phyloP scores from a whole-genome alignment of 805 yeast genomes.

The Kazachstania psychrophila region DNA sequence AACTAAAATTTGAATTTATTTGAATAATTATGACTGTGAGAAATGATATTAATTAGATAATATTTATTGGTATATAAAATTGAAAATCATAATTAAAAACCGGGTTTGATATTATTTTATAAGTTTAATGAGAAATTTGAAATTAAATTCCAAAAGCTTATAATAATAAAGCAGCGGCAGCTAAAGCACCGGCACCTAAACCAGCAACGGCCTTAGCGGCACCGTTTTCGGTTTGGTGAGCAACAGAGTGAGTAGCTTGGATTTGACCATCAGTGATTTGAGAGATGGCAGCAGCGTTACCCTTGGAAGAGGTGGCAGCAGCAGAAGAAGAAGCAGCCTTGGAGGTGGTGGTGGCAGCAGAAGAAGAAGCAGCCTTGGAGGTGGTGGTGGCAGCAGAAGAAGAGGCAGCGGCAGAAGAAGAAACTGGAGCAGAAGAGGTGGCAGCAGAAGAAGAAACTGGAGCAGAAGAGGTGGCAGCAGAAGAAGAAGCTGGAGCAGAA shows the following conservation, averaged over 20 bases:
- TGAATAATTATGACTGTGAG: no score
- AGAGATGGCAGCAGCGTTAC: conserved; percentile 11
- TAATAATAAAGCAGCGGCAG: conserved; percentile 18
- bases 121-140: no score
- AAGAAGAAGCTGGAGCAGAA: conserved; percentile 6
- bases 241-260: conserved; percentile 7
- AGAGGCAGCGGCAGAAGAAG: conserved; percentile 2
- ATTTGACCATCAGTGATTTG: conserved; percentile 12
- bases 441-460: conserved; percentile 7
- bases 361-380: conserved; percentile 2
- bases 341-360: conserved; percentile 4
- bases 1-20: no score
- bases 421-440: conserved; percentile 5
- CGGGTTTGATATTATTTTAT: no score
- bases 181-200: conserved; percentile 18
- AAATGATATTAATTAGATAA: no score
- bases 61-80: no score
- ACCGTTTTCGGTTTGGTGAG: conserved; percentile 16
- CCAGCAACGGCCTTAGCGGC: conserved; percentile 17
- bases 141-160: conserved; percentile 5
- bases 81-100: no score
- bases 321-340: conserved; percentile 8
- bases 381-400: conserved; percentile 4
- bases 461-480: conserved; percentile 9
- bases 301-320: conserved; percentile 6